phyloP scores from a whole-genome alignment of 225 moss, liverwort and hornwort species.

The Sphagnum tenellum region DNA sequence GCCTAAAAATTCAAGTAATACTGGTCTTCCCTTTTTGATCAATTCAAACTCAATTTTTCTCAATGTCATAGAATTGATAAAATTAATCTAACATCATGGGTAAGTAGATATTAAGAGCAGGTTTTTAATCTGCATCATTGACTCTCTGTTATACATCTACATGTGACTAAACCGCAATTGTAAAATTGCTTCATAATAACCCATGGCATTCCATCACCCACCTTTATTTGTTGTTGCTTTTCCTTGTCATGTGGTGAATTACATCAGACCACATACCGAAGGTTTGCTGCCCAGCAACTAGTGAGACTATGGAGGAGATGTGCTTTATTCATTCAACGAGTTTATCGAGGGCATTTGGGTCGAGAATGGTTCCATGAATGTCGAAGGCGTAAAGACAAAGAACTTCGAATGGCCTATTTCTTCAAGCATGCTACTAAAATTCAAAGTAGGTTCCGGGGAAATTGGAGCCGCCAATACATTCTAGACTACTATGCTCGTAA shows the following conservation, averaged over 20 bases:
- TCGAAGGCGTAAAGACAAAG: conserved; percentile 7
- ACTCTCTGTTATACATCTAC: background rate
- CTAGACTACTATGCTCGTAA: conserved; percentile 26
- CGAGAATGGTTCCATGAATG: conserved; percentile 23
- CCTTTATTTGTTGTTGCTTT: too few species aligned
- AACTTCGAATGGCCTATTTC: conserved; percentile 28
- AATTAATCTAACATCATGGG: background rate
- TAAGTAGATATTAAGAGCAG: background rate
- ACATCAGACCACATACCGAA: conserved; percentile 19
- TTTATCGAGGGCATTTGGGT: conserved; percentile 34
- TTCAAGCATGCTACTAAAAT: conserved; percentile 21
- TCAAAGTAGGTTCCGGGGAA: conserved; percentile 23
- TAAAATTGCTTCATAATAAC: too few species aligned
- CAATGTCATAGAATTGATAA: background rate
- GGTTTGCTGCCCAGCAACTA: conserved; percentile 10
- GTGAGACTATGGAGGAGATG: conserved; percentile 24
- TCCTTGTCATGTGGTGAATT: too few species aligned
- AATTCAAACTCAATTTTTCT: background rate
- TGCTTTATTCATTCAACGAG: conserved; percentile 30
- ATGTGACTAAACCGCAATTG: too few species aligned
- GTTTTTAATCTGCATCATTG: background rate
- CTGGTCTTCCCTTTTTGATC: background rate
- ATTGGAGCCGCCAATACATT: conserved; percentile 34
- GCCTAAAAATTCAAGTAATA: conserved; percentile 37
- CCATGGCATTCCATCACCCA: too few species aligned